phyloP scores from a whole-genome alignment of 805 yeast genomes.

The Metschnikowia rubicola region DNA sequence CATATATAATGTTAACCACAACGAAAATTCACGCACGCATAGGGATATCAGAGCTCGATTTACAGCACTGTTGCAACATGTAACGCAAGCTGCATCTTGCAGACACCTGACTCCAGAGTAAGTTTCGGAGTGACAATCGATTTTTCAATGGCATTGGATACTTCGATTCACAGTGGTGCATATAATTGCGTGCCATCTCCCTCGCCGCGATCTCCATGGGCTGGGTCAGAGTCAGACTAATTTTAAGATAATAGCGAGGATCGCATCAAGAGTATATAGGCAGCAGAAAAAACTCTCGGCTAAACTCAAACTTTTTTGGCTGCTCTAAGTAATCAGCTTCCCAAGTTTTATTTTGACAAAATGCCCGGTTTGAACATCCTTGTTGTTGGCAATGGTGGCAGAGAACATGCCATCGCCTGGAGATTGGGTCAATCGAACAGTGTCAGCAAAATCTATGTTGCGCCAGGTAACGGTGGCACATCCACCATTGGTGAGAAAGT shows the following conservation, averaged over 20 bases:
- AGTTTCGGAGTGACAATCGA: no score
- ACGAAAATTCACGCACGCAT: slow-evolving; percentile 6
- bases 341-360: background rate
- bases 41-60: background rate
- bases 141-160: no score
- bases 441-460: slow-evolving; percentile 75
- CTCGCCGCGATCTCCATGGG: no score
- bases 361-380: slow-evolving; percentile 41
- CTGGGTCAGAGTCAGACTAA: slow-evolving; percentile 10
- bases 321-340: no score
- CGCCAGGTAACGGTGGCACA: slow-evolving; percentile 98
- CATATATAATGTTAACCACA: slow-evolving; percentile 13
- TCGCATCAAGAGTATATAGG: slow-evolving; percentile 3
- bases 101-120: no score
- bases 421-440: slow-evolving; percentile 73
- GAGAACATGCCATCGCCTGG: slow-evolving; percentile 98
- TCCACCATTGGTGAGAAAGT: slow-evolving; percentile 50
- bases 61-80: background rate
- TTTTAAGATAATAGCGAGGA: slow-evolving; percentile 3
- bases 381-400: slow-evolving; percentile 96
- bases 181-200: background rate
- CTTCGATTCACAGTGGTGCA: background rate
- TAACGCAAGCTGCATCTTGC: no score
- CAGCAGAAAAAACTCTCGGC: background rate
- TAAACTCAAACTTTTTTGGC: background rate